These are phyloP conservation scores for Backusella australiensis DNA, from an alignment of 192 early-diverging fungal genomes.

Conservation along the genomic window DNA sequence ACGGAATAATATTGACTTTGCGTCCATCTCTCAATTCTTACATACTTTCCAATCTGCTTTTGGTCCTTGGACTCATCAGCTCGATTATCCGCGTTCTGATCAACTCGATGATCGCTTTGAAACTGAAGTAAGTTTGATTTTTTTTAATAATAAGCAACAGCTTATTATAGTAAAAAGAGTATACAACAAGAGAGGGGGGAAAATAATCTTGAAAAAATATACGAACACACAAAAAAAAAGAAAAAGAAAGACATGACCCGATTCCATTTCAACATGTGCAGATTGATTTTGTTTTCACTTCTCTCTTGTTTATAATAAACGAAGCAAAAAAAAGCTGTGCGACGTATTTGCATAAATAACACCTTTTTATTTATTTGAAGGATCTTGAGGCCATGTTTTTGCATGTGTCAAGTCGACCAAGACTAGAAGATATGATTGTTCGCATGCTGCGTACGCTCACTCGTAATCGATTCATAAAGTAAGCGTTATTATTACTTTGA, in stretches of 20 bases:
- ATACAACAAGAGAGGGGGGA: background rate
- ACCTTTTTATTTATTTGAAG: constrained; percentile 27
- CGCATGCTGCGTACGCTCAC: constrained; percentile 47
- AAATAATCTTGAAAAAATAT: background rate
- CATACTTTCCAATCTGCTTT: constrained; percentile 61
- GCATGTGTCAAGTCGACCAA: constrained; percentile 39
- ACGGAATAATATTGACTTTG: constrained; percentile 63
- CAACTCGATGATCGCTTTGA: constrained; percentile 33
- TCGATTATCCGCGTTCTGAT: background rate
- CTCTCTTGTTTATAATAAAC: background rate
- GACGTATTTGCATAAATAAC: constrained; percentile 15
- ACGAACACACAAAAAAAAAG: background rate
- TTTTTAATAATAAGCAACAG: background rate
- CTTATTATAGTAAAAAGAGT: background rate
- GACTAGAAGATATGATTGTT: constrained; percentile 45
- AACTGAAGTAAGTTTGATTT: constrained; percentile 12
- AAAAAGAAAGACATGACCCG: background rate
- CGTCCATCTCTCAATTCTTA: constrained; percentile 67
- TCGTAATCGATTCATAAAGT: constrained; percentile 46
- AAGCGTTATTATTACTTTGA: background rate
- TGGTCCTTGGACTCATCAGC: constrained; percentile 30
- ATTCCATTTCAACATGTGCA: background rate
- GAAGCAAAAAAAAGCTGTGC: background rate
- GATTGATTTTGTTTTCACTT: background rate
- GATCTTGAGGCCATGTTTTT: constrained; percentile 49